Base-by-base conservation (phyloP, 495 filamentous ascomycete genomes). In the Stereocaulon alpinum region DNA sequence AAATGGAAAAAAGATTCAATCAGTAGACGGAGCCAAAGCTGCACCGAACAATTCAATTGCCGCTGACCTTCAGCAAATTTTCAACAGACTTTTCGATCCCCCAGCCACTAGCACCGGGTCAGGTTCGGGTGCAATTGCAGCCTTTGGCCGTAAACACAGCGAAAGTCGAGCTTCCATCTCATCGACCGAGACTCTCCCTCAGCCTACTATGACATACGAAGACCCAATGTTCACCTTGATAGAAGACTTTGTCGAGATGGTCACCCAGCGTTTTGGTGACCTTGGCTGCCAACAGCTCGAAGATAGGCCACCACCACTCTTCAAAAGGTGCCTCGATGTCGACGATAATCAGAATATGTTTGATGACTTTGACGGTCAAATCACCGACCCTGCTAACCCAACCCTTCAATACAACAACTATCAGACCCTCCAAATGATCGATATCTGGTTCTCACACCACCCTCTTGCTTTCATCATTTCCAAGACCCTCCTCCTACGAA, bases 381-480 rank as follows among this genome's bases (percentile, higher is more conserved):
- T 15, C 24, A 22, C 15, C 29, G 61, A 60, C 6, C 68, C 68
- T 10, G 17, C 15, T 20, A 66, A 60, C 12, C 68, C 68, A 6
- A 42, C 67, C 18, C 27, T 45, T n/a, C 51, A 65, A 29, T 70
- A 60, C 27, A 64, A 68, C 47, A 40, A 49, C 37, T 63, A 70
- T 55, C 68, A 61, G 49, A 66, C 48, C 22, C 43, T 56, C n/a
- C 68, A 70, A 43, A 58, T 70, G 62, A 58, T 70, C 22, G 68
- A 70, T 11, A 56, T 70, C 15, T 70, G 68, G 68, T 70, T 70
- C 40, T 64, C 65, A 2, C 56, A 59, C 47, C 68, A 70, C 55
- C 68, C 68, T 20, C 63, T 70, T 11, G 56, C 67, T 11, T 57
- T 63, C 52, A 67, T 69, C 27, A 24, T 70, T 30, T 69, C 68